Percentiles rank a stretch among this genome's conserved stretches.
Conservation (phyloP, 495 filamentous ascomycete genomes). For the Extremus antarcticus region DNA sequence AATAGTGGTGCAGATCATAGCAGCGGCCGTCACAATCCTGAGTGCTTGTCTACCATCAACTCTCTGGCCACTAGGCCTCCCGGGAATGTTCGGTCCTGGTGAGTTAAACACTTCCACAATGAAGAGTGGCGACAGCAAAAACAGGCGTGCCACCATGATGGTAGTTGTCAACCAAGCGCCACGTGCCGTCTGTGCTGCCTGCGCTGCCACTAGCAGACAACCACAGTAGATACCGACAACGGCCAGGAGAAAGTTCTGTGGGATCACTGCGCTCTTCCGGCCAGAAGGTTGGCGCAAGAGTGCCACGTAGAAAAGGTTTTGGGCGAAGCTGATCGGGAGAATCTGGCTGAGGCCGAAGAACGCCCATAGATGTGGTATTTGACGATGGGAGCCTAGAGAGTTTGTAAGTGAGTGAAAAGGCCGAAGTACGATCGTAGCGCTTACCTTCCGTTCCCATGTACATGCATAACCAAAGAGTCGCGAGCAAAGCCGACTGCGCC, state of each 20-base stretch:
- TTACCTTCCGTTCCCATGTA: constrained; percentile 19
- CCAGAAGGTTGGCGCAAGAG: constrained; percentile 1
- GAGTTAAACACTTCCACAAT: neutral
- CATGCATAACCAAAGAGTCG: constrained; percentile 6
- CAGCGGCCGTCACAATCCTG: neutral
- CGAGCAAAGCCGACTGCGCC: constrained; percentile 6
- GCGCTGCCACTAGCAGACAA: neutral
- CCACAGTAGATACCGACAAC: neutral
- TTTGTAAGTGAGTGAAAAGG: neutral
- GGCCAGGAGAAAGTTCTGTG: neutral
- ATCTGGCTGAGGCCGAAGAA: constrained; percentile 29
- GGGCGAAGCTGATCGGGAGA: constrained; percentile 27
- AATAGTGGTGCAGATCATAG: neutral
- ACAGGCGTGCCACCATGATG: neutral
- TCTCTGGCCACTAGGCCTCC: neutral
- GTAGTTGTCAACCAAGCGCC: neutral
- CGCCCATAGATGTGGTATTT: constrained; percentile 26
- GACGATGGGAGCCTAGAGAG: constrained; percentile 15
- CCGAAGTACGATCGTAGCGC: neutral
- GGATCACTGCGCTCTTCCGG: neutral
- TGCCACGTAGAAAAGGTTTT: constrained; percentile 29
- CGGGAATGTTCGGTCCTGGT: neutral
- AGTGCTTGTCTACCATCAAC: neutral
- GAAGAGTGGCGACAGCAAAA: neutral
- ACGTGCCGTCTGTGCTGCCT: neutral